phyloP scores from a whole-genome alignment of 2,329 filamentous ascomycete species.

The Aspergillus aculeatus region DNA sequence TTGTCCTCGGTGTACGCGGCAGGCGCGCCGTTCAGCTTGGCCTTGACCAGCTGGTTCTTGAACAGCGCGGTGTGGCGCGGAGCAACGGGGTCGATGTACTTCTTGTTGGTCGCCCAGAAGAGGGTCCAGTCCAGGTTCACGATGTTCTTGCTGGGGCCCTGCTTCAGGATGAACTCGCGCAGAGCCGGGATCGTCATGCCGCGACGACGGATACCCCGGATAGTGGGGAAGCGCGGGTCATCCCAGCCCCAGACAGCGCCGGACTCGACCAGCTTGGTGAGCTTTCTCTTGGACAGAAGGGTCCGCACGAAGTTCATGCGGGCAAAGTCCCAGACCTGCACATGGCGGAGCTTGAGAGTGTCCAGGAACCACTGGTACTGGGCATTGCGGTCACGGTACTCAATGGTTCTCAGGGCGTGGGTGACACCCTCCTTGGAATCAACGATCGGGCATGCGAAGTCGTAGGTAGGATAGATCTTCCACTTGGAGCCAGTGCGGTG shows the following conservation, averaged over 20 bases:
- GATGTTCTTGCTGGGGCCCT: conserved; percentile 50
- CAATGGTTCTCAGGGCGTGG: conserved; percentile 64
- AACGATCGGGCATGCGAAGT: conserved; percentile 64
- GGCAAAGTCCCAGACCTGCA: conserved; percentile 54
- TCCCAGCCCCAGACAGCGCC: conserved; percentile 53
- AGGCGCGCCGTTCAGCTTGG: conserved; percentile 65
- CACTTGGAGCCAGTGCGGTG: conserved; percentile 63
- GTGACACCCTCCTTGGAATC: conserved; percentile 64
- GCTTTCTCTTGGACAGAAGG: conserved; percentile 52
- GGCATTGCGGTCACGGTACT: conserved; percentile 55
- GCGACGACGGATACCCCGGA: conserved; percentile 50
- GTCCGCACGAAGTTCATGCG: conserved; percentile 54
- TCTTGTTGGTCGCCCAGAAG: conserved; percentile 66
- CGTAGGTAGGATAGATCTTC: conserved; percentile 68
- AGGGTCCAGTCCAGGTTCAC: conserved; percentile 51
- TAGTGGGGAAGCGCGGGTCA: conserved; percentile 52
- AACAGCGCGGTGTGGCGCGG: conserved; percentile 72
- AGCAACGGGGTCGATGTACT: conserved; percentile 74
- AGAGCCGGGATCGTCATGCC: conserved; percentile 51
- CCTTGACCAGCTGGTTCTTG: conserved; percentile 68
- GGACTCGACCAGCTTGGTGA: conserved; percentile 51
- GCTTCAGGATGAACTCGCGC: conserved; percentile 52
- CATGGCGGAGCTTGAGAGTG: conserved; percentile 45
- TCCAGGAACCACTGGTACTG: conserved; percentile 55
- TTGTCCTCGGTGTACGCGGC: conserved; percentile 68